Conservation (phyloP, 2,329 filamentous ascomycete species). For the Didymella keratinophila region DNA sequence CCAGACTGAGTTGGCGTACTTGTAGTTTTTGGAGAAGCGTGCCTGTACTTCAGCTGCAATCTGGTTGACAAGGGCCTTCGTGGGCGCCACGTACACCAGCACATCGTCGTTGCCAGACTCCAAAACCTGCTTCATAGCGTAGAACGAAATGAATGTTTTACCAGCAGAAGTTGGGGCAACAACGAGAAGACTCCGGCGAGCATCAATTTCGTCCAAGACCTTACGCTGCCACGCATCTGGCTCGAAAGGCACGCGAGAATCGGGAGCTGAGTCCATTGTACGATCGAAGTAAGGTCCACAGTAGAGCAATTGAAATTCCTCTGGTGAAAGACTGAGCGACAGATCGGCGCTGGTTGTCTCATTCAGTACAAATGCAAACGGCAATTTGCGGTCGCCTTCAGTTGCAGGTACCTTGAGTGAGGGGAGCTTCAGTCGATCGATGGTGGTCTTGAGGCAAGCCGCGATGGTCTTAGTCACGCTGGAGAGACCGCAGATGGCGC, state of each 20-base stretch:
- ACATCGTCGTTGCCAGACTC: conserved; percentile 73
- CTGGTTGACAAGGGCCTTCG: conserved; percentile 83
- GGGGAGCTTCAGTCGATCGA: conserved; percentile 52
- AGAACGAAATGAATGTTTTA: conserved; percentile 86
- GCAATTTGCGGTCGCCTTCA: conserved; percentile 51
- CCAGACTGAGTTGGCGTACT: conserved; percentile 73
- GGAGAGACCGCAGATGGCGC: conserved; percentile 38
- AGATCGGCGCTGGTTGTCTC: conserved; percentile 33
- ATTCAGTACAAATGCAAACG: conserved; percentile 52
- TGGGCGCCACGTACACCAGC: conserved; percentile 80
- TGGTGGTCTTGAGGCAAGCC: conserved; percentile 45
- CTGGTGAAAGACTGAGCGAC: conserved; percentile 53
- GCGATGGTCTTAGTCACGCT: conserved; percentile 43
- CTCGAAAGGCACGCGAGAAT: conserved; percentile 73
- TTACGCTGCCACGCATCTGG: conserved; percentile 80
- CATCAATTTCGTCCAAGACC: conserved; percentile 77
- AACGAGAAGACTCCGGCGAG: conserved; percentile 73
- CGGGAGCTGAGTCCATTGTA: conserved; percentile 72
- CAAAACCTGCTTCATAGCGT: conserved; percentile 80
- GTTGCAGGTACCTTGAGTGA: conserved; percentile 41
- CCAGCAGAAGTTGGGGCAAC: conserved; percentile 81
- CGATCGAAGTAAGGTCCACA: conserved; percentile 78
- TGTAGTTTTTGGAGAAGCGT: conserved; percentile 72
- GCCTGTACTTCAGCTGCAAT: conserved; percentile 81
- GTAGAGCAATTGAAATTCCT: conserved; percentile 72